phyloP scores from a whole-genome alignment of 2,329 filamentous ascomycete genomes.

The Aspergillus fructus region DNA sequence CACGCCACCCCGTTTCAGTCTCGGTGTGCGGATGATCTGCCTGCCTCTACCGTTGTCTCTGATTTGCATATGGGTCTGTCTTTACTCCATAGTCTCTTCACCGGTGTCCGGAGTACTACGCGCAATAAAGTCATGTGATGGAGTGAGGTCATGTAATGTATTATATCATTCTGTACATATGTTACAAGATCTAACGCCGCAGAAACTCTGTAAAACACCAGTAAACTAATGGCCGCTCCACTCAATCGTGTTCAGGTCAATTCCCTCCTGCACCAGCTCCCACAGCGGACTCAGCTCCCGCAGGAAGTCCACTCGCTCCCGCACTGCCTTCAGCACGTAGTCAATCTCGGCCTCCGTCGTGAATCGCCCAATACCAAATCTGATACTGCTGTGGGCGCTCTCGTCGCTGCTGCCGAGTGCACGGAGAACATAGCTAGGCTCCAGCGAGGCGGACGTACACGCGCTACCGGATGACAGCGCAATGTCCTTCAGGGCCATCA shows the following conservation, averaged over 20 bases:
- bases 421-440: slow-evolving; percentile 93
- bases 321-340: slow-evolving; percentile 93
- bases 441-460: slow-evolving; percentile 93
- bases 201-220: background rate
- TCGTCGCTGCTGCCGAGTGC: slow-evolving; percentile 96
- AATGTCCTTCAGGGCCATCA: slow-evolving; percentile 98
- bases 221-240: slow-evolving; percentile 77
- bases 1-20: slow-evolving; percentile 26
- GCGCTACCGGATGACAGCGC: slow-evolving; percentile 94
- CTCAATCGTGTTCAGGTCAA: slow-evolving; percentile 93
- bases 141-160: background rate
- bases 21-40: slow-evolving; percentile 22
- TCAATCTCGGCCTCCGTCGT: slow-evolving; percentile 95
- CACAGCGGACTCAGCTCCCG: slow-evolving; percentile 93
- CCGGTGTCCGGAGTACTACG: too few species aligned
- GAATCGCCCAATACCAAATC: slow-evolving; percentile 95
- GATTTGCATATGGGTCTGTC: background rate
- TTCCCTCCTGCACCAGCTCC: slow-evolving; percentile 96
- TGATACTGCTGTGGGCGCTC: slow-evolving; percentile 94
- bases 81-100: too few species aligned
- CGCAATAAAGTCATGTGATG: background rate
- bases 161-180: slow-evolving; percentile 8
- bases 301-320: slow-evolving; percentile 85
- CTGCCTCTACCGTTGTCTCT: too few species aligned
- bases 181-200: background rate